Base-by-base conservation (phyloP, 768 basidiomycete species). In the Amanita subjunquillea region DNA sequence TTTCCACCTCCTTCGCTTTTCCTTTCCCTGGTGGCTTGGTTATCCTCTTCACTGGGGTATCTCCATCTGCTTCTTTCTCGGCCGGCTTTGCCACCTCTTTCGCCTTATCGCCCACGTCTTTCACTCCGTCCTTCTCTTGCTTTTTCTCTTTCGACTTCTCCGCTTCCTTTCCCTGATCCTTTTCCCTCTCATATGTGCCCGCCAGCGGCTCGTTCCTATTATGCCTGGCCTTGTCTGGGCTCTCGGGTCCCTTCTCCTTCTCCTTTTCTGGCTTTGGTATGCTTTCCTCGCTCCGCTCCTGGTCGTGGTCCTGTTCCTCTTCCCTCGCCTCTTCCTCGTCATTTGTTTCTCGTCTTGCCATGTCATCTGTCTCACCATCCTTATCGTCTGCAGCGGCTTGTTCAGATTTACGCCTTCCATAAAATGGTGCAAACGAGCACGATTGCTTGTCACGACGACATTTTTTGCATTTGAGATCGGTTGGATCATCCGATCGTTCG, bases 391-490 rank as follows among this genome's bases (percentile, higher is more conserved):
- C 39, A 7, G 22, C 48, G 3, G 20, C 25, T 38, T 25, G 15
- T 10, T 3, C 38, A 27, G 38, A 17, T 27, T 40, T 50, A 13
- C 38, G 48, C 25, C 13, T 38, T 27, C 37, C 36, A 25, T 22
- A 9, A 13, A 20, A 48, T 6, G 47, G 47, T 17, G 48, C 48
- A 40, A 50, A 50, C n/a, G 48, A 50, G 17, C 48, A 50, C 10
- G 48, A 38, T 27, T 50, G 48, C 38, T 50, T 50, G 38, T 50
- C 48, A 3, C 48, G 48, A 30, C 48, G 48, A 39, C 48, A 50
- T 10, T 50, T 50, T 27, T 40, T 50, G 27, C 48, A 50, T 40
- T 40, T 50, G 4, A 30, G n/a, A 40, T 39, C 48, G 25, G 15
- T 29, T 15, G 48, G 38, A 40, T 50, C 23, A 8, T 40, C 25